A percentile compares a stretch with the other conserved stretches of the same genome.
Conservation (phyloP, 1,284 basidiomycete genomes). For the Amylostereum chailletii region DNA sequence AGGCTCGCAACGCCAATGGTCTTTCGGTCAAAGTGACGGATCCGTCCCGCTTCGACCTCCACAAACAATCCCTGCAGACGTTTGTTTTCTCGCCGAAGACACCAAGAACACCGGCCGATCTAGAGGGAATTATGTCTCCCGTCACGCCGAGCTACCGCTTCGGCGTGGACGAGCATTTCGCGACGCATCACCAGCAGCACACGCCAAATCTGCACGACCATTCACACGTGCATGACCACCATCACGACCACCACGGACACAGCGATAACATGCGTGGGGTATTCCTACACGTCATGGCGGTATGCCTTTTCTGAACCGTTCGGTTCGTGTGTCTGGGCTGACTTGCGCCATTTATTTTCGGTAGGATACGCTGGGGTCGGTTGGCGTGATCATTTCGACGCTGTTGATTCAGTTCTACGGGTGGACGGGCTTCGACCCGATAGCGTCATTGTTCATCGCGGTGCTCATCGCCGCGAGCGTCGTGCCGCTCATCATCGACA, state of each 20-base stretch:
- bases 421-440: slow-evolving; percentile 99
- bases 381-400: slow-evolving; percentile 98
- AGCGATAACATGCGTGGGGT: slow-evolving; percentile 99
- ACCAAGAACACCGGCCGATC: not conserved
- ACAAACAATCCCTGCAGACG: not conserved
- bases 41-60: no score
- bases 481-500: slow-evolving; percentile 90
- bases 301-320: slow-evolving; percentile 28
- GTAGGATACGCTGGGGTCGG: slow-evolving; percentile 83
- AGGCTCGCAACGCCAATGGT: no score
- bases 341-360: not conserved
- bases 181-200: slow-evolving; percentile 38
- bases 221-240: slow-evolving; percentile 34
- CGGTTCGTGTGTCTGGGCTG: not conserved
- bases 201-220: slow-evolving; percentile 49
- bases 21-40: no score
- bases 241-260: slow-evolving; percentile 67
- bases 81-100: not conserved
- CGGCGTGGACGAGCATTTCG: slow-evolving; percentile 51
- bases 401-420: slow-evolving; percentile 93
- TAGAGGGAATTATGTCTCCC: slow-evolving; percentile 25
- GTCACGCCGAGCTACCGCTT: slow-evolving; percentile 55
- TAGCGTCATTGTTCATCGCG: slow-evolving; percentile 96
- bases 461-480: slow-evolving; percentile 92
- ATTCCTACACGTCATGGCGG: slow-evolving; percentile 87